Conservation (phyloP, 495 filamentous ascomycete genomes). For the Pseudoneurospora amorphoporcata region DNA sequence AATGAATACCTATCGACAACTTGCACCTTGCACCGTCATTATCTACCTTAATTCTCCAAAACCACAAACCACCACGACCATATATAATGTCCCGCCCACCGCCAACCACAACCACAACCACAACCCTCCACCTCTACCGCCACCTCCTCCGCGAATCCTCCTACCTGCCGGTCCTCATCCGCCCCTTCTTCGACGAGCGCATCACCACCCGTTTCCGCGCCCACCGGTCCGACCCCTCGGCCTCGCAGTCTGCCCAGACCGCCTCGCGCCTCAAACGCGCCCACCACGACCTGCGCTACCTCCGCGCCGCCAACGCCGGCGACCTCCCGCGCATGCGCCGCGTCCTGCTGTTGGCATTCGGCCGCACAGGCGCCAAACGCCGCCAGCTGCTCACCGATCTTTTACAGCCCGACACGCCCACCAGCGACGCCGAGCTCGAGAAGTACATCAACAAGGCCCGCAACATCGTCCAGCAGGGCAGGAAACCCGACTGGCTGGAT, state of each 20-base stretch:
- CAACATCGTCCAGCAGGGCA: neutral
- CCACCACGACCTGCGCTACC: slow-evolving; percentile 23
- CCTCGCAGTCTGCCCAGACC: neutral
- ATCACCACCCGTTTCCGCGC: slow-evolving; percentile 48
- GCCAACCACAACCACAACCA: slow-evolving; percentile 20
- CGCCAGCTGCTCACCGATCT: slow-evolving; percentile 49
- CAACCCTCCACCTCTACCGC: slow-evolving; percentile 57
- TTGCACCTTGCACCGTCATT: neutral
- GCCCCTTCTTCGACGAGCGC: slow-evolving; percentile 45
- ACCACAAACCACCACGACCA: neutral
- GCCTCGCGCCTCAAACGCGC: slow-evolving; percentile 17
- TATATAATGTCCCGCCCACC: slow-evolving; percentile 10
- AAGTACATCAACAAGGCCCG: neutral
- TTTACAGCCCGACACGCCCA: slow-evolving; percentile 26
- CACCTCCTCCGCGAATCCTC: slow-evolving; percentile 73
- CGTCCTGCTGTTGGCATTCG: slow-evolving; percentile 60
- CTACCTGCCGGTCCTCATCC: slow-evolving; percentile 66
- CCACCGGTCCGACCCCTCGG: slow-evolving; percentile 1
- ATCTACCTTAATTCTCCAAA: neutral
- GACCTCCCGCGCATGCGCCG: slow-evolving; percentile 49
- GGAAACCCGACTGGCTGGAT: slow-evolving; percentile 30
- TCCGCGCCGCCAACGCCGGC: slow-evolving; percentile 45
- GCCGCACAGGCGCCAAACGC: slow-evolving; percentile 58
- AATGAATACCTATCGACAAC: neutral
- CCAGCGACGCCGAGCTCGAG: slow-evolving; percentile 26